Evolutionary conservation across 2,329 filamentous ascomycete genomes (phyloP).

Genomic region (Penicillium sp.): DNA sequence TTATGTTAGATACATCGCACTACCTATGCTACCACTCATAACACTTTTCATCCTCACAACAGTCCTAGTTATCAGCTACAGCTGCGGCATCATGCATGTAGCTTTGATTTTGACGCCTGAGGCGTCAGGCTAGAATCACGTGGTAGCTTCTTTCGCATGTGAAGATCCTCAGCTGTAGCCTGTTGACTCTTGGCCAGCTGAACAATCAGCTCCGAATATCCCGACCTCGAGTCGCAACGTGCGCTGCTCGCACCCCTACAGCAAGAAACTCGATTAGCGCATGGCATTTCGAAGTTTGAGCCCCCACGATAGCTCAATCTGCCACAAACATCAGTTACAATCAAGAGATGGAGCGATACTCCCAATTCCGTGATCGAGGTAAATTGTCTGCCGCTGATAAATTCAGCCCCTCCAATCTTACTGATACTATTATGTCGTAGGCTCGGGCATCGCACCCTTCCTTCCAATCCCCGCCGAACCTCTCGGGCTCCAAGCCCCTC

Average conservation of each 20-base stretch:
- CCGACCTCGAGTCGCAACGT: background rate
- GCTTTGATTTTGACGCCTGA: background rate
- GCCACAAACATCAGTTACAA: background rate
- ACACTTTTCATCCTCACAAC: no score
- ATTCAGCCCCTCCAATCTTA: background rate
- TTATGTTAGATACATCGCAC: background rate
- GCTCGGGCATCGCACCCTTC: constrained; percentile 94
- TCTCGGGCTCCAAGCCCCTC: constrained; percentile 58
- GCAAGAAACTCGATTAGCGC: background rate
- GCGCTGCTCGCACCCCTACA: background rate
- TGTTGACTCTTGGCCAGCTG: background rate
- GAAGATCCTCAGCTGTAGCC: constrained; percentile 7
- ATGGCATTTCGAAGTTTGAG: background rate
- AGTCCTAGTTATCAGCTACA: no score
- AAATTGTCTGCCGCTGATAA: constrained; percentile 21
- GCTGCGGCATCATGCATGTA: no score
- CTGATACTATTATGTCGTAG: constrained; percentile 46
- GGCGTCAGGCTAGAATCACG: constrained; percentile 6
- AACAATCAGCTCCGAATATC: background rate
- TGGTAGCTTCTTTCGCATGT: constrained; percentile 5
- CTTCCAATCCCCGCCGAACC: constrained; percentile 70
- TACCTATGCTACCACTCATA: no score
- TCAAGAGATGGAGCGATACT: constrained; percentile 80
- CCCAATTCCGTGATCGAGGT: constrained; percentile 89
- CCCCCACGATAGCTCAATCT: background rate